These are phyloP conservation scores for Aspergillus fructus DNA, from an alignment of 2,329 filamentous ascomycete genomes.

Conservation along the genomic window DNA sequence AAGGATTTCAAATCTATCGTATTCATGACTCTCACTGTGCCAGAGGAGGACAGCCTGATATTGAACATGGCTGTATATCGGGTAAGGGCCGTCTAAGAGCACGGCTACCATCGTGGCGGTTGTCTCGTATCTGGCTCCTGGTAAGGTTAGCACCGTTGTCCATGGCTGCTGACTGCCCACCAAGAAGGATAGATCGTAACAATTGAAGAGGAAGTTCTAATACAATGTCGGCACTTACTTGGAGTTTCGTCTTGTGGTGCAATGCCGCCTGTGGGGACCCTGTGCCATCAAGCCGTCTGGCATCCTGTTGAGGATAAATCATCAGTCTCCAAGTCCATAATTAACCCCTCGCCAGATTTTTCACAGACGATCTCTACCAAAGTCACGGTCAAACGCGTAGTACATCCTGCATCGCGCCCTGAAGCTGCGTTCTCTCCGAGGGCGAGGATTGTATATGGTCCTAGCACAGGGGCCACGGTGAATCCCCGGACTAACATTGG, in stretches of 20 bases:
- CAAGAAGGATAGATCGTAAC: too few species aligned
- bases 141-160: too few species aligned
- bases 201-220: neutral
- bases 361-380: neutral
- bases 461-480: neutral
- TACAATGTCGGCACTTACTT: neutral
- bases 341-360: too few species aligned
- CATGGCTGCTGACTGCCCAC: too few species aligned
- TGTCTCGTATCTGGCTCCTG: too few species aligned
- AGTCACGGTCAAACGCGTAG: neutral
- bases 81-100: too few species aligned
- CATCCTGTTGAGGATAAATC: neutral
- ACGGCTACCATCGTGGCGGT: too few species aligned
- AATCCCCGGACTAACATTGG: too few species aligned
- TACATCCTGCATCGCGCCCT: neutral
- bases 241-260: neutral
- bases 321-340: neutral
- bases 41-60: too few species aligned
- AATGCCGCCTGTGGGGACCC: neutral
- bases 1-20: too few species aligned
- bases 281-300: neutral
- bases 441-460: neutral
- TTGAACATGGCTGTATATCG: too few species aligned
- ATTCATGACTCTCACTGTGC: too few species aligned
- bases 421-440: neutral